Base-by-base conservation (phyloP, 2,329 filamentous ascomycete genomes). In the Graphiopsis chlorocephala region DNA sequence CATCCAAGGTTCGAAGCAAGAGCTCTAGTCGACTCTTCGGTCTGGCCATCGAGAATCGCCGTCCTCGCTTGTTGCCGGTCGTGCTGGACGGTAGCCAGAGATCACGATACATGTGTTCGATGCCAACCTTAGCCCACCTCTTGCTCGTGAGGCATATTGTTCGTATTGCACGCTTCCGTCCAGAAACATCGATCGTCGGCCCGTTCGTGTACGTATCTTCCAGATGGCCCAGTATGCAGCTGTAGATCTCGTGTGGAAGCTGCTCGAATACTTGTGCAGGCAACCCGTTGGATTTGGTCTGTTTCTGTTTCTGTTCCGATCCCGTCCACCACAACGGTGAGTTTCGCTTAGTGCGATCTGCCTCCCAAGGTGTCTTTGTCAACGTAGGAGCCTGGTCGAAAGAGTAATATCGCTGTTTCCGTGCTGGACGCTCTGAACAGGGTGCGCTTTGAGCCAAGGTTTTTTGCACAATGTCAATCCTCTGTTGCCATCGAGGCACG, bases 41-140 rank as follows among this genome's bases (percentile, higher is more conserved):
- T 64, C 67, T 67, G 25, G 62, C 56, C n/a, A 68, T 61, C 5
- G 68, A 71, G 33, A 69, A 68, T 31, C 79, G 82, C 68, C 80
- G 80, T 20, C 70, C 80, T 83, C 68, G 29, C 35, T 58, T 58
- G 80, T 45, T 26, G 55, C 55, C n/a, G 15, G 11, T 14, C 12
- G n/a, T 68, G 70, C 69, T 71, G 67, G 33, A 70, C 23, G 64
- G 76, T 59, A 72, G 47, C 66, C 68, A 72, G n/a, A 72, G 57
- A 56, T 71, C 68, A 11, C 67, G 79, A 77, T 78, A 87, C 81
- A 87, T 74, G 69, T 77, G 77, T 60, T 76, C 75, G 68, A 80
- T 79, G 12, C 84, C 83, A 15, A 80, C 79, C 67, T 79, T 81
- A 68, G 85, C 81, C 85, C 85, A 88, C n/a, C 79, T 75, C 61